Base-by-base conservation (phyloP, 179 eudicot species). In the Corrigiola litoralis region DNA sequence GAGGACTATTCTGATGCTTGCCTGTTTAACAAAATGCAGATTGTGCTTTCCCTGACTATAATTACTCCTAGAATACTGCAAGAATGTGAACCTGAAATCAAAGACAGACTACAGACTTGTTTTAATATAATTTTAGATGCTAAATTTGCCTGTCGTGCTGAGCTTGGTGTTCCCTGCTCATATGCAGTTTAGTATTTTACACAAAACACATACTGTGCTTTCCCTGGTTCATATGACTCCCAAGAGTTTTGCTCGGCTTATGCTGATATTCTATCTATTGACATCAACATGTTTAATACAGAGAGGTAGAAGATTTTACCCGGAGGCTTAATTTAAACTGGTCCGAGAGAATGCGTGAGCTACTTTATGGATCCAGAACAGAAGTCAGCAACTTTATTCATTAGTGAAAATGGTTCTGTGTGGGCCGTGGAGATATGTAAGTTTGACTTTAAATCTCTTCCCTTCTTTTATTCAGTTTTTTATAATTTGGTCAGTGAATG, bases 221-320 rank as follows among this genome's bases (percentile, higher is more conserved):
- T 18, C 5, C 11, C 32, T 47, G 2, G 21, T 25, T 57, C 41
- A 46, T 46, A 12, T 38, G 32, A 12, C 23, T 23, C 10, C 18
- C 25, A 24, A 20, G 59, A 25, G 34, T 25, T 23, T 17, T 52
- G 41, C 24, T 52, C 13, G 12, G 29, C 41, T 44, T 28, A 3
- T 11, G 34, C 31, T 7, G 34, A 16, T 38, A 24, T 27, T 1
- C 4, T 40, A 14, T 56, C 10, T 51, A n/a, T 41, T 41, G 56
- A n/a, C 52, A 33, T 65, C 41, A 23, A 33, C 61, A 20, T 71
- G 21, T 55, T 37, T 64, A 42, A 57, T 61, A 61, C 79, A 89
- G 96, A 81, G 96, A 87, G 79, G 95, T 89, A 27, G 91, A 82
- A 56, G 96, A 89, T 71, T 89, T 89, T 68, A 83, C 80, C 32